A percentile compares a stretch with the other conserved stretches of the same genome.
Conservation (phyloP, 2,329 filamentous ascomycete genomes). For the Tolypocladium cylindrosporum region DNA sequence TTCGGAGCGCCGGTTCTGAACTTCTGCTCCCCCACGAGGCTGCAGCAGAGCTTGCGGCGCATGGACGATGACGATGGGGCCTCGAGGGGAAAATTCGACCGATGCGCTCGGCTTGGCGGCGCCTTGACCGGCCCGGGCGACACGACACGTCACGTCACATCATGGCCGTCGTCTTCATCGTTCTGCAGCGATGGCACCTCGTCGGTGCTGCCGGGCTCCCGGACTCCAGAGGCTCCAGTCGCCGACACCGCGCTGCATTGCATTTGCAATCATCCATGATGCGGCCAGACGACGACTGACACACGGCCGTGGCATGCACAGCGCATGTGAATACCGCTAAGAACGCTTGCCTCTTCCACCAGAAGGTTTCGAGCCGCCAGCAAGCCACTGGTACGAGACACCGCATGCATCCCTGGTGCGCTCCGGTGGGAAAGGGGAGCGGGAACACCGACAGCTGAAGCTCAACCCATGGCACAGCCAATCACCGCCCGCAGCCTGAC, state of each 20-base stretch:
- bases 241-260: not conserved
- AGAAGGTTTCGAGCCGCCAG: not conserved
- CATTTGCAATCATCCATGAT: not conserved
- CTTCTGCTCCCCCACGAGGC: not conserved
- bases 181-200: not conserved
- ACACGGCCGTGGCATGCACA: not conserved
- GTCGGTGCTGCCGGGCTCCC: not conserved
- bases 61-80: not conserved
- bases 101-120: not conserved
- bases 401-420: not conserved
- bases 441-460: not conserved
- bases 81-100: not conserved
- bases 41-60: not conserved
- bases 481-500: not conserved
- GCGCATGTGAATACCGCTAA: not conserved
- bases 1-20: not conserved
- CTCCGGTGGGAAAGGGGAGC: not conserved
- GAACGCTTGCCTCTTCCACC: not conserved
- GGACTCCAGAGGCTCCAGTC: not conserved
- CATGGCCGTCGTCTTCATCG: not conserved
- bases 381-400: not conserved
- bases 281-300: not conserved
- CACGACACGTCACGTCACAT: not conserved
- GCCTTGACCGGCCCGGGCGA: not conserved
- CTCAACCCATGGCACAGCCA: not conserved